Evolutionary conservation across 192 early-diverging fungal genomes (phyloP).

Genomic region (Coemansia sp.): DNA sequence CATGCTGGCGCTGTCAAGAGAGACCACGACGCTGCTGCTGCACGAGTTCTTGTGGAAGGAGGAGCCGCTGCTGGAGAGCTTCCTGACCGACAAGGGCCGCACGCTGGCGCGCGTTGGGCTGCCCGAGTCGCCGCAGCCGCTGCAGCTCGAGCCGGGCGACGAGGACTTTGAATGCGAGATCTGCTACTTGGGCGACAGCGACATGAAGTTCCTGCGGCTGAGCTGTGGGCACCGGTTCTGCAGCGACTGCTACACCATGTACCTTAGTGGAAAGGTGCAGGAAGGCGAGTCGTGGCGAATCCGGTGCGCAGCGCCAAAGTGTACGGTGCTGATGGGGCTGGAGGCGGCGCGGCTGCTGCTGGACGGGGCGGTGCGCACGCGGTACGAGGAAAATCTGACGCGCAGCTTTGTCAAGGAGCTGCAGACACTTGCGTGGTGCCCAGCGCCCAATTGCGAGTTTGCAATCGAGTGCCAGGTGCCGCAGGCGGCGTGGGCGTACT

Average conservation of each 20-base stretch:
- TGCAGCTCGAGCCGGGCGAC: conserved; percentile 23
- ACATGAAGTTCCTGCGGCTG: conserved; percentile 60
- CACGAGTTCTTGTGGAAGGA: conserved; percentile 47
- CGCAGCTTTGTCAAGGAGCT: conserved; percentile 93
- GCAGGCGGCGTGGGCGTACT: conserved; percentile 58
- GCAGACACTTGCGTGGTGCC: conserved; percentile 85
- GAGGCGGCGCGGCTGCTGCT: conserved; percentile 74
- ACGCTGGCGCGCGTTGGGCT: conserved; percentile 38
- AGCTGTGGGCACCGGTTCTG: conserved; percentile 90
- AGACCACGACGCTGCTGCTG: conserved; percentile 39
- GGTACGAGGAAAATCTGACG: conserved; percentile 66
- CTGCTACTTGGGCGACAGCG: conserved; percentile 67
- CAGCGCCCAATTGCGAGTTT: conserved; percentile 92
- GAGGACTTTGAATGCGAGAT: conserved; percentile 80
- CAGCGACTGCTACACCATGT: conserved; percentile 79
- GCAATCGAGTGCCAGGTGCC: conserved; percentile 88
- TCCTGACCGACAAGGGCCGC: conserved; percentile 29
- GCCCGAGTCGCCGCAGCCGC: conserved; percentile 4
- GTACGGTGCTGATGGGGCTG: conserved; percentile 82
- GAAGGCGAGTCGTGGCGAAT: conserved; percentile 91
- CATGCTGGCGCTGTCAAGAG: conserved; percentile 30
- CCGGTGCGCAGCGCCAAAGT: conserved; percentile 74
- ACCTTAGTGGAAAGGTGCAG: conserved; percentile 76
- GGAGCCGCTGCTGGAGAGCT: conserved; percentile 46
- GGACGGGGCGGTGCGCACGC: conserved; percentile 47